Conservation (phyloP, 768 basidiomycete genomes). For the Trametes cubensis region DNA sequence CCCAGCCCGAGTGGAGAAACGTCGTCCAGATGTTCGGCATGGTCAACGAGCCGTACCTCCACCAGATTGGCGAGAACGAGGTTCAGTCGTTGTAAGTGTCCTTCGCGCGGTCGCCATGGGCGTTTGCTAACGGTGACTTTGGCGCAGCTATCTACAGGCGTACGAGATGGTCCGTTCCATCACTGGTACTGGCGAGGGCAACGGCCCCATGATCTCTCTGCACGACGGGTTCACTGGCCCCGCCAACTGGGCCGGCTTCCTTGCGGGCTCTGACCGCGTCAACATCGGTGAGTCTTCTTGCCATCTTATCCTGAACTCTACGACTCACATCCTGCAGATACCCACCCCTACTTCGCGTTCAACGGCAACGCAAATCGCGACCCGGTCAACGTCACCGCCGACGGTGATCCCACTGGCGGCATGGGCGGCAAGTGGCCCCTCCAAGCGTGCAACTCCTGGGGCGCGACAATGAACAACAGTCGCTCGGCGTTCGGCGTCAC, state of each 20-base stretch:
- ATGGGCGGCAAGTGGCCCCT: constrained; percentile 34
- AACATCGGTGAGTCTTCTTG: constrained; percentile 40
- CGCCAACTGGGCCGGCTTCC: constrained; percentile 41
- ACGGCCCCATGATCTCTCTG: constrained; percentile 54
- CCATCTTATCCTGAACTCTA: constrained; percentile 13
- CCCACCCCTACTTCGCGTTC: constrained; percentile 52
- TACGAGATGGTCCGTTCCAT: constrained; percentile 69
- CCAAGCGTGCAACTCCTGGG: constrained; percentile 49
- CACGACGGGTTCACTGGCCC: constrained; percentile 58
- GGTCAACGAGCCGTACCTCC: constrained; percentile 59
- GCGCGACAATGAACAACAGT: constrained; percentile 45
- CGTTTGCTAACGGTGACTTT: constrained; percentile 33
- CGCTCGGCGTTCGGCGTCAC: constrained; percentile 63
- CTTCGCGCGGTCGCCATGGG: constrained; percentile 33
- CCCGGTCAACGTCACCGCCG: constrained; percentile 36
- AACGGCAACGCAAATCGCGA: constrained; percentile 29
- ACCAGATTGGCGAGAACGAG: constrained; percentile 53
- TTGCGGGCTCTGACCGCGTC: constrained; percentile 43
- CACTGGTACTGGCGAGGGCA: constrained; percentile 71
- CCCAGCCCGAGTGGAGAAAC: constrained; percentile 63
- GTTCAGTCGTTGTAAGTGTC: constrained; percentile 58
- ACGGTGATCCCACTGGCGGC: constrained; percentile 35
- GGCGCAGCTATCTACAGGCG: constrained; percentile 52
- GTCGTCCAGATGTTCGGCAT: constrained; percentile 65
- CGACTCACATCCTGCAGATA: constrained; percentile 14